A percentile compares a stretch with the other conserved stretches of the same genome.
These are phyloP conservation scores for Ophiosphaerella korrae DNA, from an alignment of 2,329 filamentous ascomycete genomes.

Conservation along the genomic window DNA sequence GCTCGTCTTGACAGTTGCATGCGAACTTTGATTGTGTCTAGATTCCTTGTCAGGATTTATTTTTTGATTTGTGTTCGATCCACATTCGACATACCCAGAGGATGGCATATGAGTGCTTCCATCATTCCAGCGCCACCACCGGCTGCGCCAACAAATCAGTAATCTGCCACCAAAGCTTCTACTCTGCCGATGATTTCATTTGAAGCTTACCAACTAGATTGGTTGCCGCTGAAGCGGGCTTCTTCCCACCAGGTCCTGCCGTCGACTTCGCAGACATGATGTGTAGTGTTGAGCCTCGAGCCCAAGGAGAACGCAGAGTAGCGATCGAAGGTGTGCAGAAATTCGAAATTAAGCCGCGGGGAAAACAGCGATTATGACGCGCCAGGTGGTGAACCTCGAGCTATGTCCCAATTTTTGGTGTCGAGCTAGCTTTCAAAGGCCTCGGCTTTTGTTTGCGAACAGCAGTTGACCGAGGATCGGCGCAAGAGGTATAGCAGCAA, in stretches of 20 bases:
- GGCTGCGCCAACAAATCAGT: slow-evolving; percentile 60
- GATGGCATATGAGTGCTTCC: slow-evolving; percentile 96
- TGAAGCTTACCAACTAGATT: slow-evolving; percentile 79
- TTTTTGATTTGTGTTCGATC: background rate
- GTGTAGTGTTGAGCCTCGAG: slow-evolving; percentile 14
- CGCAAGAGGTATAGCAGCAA: slow-evolving; percentile 8
- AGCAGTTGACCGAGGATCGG: slow-evolving; percentile 8
- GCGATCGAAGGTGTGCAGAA: background rate
- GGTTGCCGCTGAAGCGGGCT: slow-evolving; percentile 82
- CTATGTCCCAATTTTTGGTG: slow-evolving; percentile 17
- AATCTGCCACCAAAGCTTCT: background rate
- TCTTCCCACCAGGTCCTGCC: slow-evolving; percentile 66
- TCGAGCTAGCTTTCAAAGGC: slow-evolving; percentile 21
- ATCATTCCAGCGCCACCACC: slow-evolving; percentile 98
- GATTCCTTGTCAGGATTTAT: slow-evolving; percentile 22
- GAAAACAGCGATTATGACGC: slow-evolving; percentile 14
- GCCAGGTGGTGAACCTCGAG: slow-evolving; percentile 5
- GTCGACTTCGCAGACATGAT: slow-evolving; percentile 65
- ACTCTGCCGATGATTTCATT: slow-evolving; percentile 1
- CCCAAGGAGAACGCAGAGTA: slow-evolving; percentile 2
- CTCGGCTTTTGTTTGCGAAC: slow-evolving; percentile 21
- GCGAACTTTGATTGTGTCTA: slow-evolving; percentile 96
- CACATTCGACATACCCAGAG: slow-evolving; percentile 67
- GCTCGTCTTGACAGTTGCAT: slow-evolving; percentile 96
- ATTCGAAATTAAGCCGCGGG: background rate